Conservation (phyloP, 2,329 filamentous ascomycete genomes). For the Thelonectria discophora region DNA sequence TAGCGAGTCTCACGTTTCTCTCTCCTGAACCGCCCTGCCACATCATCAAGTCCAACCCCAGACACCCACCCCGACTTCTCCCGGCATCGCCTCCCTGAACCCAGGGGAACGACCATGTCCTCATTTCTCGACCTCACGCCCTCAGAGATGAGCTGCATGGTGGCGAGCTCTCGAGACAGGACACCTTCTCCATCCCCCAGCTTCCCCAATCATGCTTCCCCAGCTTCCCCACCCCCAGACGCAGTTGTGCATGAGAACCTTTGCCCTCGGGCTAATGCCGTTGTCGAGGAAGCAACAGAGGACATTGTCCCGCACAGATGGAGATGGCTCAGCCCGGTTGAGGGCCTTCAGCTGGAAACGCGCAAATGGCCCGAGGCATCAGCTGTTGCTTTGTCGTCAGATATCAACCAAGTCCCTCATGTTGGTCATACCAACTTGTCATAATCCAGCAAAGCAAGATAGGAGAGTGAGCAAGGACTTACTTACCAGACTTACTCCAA, state of each 20-base stretch:
- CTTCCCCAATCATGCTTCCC: not conserved
- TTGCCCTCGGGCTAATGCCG: not conserved
- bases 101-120: not conserved
- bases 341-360: not conserved
- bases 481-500: not conserved
- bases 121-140: not conserved
- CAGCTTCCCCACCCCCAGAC: not conserved
- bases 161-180: not conserved
- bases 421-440: not conserved
- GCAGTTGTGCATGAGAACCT: not conserved
- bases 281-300: not conserved
- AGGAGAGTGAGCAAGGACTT: not conserved
- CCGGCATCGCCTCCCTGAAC: not conserved
- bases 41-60: slow-evolving; percentile 4
- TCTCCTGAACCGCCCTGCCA: not conserved
- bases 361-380: not conserved
- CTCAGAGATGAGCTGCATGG: not conserved
- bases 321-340: not conserved
- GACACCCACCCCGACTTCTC: slow-evolving; percentile 15
- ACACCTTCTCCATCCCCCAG: not conserved
- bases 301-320: not conserved
- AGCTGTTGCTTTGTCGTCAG: not conserved
- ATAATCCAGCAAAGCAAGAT: not conserved
- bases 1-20: not conserved
- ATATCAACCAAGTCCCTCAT: not conserved